Percentiles rank a stretch among this genome's conserved stretches.
Evolutionary conservation across 345 rosid genomes (phyloP).

Genomic region (Eucalyptus pauciflora): DNA sequence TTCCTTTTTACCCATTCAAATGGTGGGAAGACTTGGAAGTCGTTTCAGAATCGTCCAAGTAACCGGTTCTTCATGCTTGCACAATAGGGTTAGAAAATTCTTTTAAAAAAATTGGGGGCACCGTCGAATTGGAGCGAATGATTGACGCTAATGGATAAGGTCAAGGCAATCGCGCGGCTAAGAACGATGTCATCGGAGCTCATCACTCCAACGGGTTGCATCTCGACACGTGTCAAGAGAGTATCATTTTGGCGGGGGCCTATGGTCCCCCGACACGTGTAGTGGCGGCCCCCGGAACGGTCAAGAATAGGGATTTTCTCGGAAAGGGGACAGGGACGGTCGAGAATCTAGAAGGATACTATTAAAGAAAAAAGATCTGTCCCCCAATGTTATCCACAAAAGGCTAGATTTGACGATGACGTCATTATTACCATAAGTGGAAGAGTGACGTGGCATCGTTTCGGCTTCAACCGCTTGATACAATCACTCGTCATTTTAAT

Average conservation of each 20-base stretch:
- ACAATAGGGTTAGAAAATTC: background rate
- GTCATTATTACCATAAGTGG: too few relatives aligned
- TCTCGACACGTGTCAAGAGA: background rate
- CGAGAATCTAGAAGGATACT: too few relatives aligned
- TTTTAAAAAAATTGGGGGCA: background rate
- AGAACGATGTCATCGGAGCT: background rate
- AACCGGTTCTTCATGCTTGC: background rate
- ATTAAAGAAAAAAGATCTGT: too few relatives aligned
- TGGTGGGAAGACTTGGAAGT: background rate
- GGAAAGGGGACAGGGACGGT: too few relatives aligned
- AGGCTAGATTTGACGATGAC: too few relatives aligned
- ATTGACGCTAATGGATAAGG: background rate
- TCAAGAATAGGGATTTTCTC: background rate
- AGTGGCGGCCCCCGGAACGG: background rate
- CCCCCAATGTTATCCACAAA: too few relatives aligned
- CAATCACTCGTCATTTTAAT: too few relatives aligned
- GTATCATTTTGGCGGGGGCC: background rate
- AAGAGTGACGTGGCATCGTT: too few relatives aligned
- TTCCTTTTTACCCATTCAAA: background rate
- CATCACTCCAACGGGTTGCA: background rate
- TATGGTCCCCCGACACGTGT: background rate
- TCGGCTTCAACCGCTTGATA: too few relatives aligned
- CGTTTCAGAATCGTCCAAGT: background rate
- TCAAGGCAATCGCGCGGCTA: background rate
- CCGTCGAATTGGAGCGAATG: background rate